Conservation (phyloP, 2,329 filamentous ascomycete genomes). For the Botrytis medusae region DNA sequence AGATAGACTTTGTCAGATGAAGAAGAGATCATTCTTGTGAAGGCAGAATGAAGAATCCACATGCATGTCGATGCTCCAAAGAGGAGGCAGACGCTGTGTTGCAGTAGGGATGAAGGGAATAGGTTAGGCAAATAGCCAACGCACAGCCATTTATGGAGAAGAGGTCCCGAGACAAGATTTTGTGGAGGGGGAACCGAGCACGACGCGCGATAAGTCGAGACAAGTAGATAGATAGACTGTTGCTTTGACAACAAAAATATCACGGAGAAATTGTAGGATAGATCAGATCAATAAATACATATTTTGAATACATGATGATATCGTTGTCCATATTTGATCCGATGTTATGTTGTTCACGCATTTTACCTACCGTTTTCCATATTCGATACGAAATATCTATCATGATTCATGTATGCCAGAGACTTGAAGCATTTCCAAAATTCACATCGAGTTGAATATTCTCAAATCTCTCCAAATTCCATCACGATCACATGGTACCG, state of each 20-base stretch:
- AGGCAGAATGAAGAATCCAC: background rate
- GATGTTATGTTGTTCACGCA: background rate
- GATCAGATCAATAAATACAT: constrained; percentile 2
- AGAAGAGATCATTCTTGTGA: background rate
- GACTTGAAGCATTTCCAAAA: background rate
- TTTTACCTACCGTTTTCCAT: background rate
- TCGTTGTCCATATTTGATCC: background rate
- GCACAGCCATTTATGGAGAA: constrained; percentile 13
- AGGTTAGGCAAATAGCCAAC: constrained; percentile 4
- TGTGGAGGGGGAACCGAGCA: background rate
- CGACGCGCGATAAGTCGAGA: background rate
- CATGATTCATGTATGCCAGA: background rate
- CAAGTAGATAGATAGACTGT: background rate
- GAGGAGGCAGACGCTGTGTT: constrained; percentile 9
- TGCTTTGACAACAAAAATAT: background rate
- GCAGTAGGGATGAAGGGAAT: background rate
- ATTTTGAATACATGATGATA: background rate
- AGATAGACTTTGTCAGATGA: background rate
- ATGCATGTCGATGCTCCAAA: background rate
- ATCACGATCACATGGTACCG: background rate
- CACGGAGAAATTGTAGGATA: background rate
- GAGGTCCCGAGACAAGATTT: constrained; percentile 12
- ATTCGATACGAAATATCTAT: background rate
- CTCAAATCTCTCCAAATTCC: background rate
- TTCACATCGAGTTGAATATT: background rate